Percentiles rank a stretch among this genome's conserved stretches.
Evolutionary conservation across 768 basidiomycete species (phyloP).

Genomic region (Nevesoporus exiguus): DNA sequence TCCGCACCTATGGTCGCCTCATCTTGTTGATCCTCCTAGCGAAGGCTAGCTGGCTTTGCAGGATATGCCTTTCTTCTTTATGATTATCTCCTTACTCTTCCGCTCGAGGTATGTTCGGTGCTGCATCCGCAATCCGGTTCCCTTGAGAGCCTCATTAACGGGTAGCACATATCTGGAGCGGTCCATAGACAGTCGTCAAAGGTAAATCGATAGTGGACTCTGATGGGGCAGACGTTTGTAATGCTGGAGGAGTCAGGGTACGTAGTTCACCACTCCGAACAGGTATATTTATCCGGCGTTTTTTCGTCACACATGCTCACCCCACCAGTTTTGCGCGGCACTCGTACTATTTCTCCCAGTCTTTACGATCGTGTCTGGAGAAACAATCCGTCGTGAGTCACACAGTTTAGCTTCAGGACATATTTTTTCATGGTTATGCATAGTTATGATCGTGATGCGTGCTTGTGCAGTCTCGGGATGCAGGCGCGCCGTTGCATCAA

Average conservation of each 20-base stretch:
- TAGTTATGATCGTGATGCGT: conserved; percentile 26
- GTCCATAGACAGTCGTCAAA: conserved; percentile 14
- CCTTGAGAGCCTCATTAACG: conserved; percentile 1
- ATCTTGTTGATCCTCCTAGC: not conserved
- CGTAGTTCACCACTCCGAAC: conserved; percentile 10
- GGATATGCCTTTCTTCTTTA: conserved; percentile 24
- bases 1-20: not conserved
- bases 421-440: not conserved
- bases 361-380: too few species aligned
- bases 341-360: too few species aligned
- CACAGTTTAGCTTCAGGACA: not conserved
- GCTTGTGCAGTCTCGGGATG: conserved; percentile 24
- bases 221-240: conserved; percentile 20
- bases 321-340: too few species aligned
- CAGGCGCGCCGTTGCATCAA: not conserved
- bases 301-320: too few species aligned
- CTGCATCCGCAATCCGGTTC: not conserved
- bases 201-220: conserved; percentile 15
- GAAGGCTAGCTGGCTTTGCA: conserved; percentile 11
- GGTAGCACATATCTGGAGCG: conserved; percentile 18
- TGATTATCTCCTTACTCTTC: conserved; percentile 27
- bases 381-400: conserved; percentile 16
- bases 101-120: conserved; percentile 21
- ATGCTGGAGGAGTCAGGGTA: conserved; percentile 23
- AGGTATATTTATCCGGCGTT: too few species aligned